phyloP scores from a whole-genome alignment of 2,329 filamentous ascomycete genomes.

The Fusarium oligoseptatum region DNA sequence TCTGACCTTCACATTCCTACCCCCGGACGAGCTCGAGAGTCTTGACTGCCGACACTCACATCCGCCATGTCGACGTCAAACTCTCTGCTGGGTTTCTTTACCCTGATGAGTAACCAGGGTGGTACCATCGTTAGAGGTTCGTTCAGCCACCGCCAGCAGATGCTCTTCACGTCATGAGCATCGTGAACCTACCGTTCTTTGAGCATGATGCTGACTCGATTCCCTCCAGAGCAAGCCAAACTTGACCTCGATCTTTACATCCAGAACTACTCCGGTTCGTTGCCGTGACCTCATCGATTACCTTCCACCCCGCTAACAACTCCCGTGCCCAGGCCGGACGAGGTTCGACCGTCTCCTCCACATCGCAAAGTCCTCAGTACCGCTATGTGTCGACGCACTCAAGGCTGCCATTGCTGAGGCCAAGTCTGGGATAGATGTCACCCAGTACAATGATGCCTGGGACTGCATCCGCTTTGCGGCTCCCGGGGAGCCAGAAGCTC shows the following conservation, averaged over 20 bases:
- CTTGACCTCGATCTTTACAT: slow-evolving; percentile 94
- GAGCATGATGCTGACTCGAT: slow-evolving; percentile 23
- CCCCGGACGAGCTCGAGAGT: background rate
- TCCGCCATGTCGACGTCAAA: slow-evolving; percentile 55
- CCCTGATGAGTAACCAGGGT: slow-evolving; percentile 60
- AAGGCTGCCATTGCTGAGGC: slow-evolving; percentile 82
- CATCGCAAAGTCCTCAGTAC: slow-evolving; percentile 83
- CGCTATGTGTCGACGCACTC: slow-evolving; percentile 83
- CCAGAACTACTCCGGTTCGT: slow-evolving; percentile 84
- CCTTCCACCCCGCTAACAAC: slow-evolving; percentile 19
- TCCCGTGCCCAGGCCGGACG: slow-evolving; percentile 73
- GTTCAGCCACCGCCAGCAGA: slow-evolving; percentile 16
- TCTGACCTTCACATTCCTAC: slow-evolving; percentile 18
- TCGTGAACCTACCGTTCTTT: background rate
- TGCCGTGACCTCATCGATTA: background rate
- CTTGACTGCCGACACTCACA: background rate
- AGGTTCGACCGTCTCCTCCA: slow-evolving; percentile 84
- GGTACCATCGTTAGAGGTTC: slow-evolving; percentile 63
- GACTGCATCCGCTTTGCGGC: slow-evolving; percentile 73
- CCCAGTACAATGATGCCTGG: slow-evolving; percentile 77
- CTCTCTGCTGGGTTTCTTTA: slow-evolving; percentile 59
- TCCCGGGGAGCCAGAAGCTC: slow-evolving; percentile 76
- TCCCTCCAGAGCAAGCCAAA: slow-evolving; percentile 77
- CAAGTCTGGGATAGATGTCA: slow-evolving; percentile 80
- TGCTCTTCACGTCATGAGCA: slow-evolving; percentile 10